Percentiles rank a stretch among this genome's conserved stretches.
Conservation (phyloP, 2,329 filamentous ascomycete genomes). For the Pestalotiopsis sp. region DNA sequence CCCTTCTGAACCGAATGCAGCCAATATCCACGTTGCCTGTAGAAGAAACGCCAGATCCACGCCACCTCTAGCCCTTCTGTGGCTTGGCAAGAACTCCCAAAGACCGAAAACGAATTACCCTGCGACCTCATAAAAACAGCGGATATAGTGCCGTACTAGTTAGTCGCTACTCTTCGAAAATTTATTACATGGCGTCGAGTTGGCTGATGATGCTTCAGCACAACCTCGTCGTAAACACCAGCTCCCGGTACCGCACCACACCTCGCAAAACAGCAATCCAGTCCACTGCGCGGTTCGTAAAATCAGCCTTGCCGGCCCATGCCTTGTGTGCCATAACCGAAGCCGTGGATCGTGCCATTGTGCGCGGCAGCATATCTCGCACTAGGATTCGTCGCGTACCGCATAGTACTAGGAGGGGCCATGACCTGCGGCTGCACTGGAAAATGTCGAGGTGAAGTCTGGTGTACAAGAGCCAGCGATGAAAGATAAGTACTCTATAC, state of each 20-base stretch:
- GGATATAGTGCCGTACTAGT: neutral
- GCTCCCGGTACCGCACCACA: too few species aligned
- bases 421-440: neutral
- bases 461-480: neutral
- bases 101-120: neutral
- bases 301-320: too few species aligned
- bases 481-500: slow-evolving; percentile 5
- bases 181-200: neutral
- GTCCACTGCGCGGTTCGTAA: too few species aligned
- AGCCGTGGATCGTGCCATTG: neutral
- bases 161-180: neutral
- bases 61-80: neutral
- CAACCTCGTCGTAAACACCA: too few species aligned
- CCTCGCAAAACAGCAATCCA: too few species aligned
- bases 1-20: neutral
- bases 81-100: neutral
- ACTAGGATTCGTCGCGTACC: neutral
- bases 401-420: neutral
- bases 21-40: neutral
- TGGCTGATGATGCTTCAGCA: neutral
- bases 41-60: slow-evolving; percentile 3
- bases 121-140: neutral
- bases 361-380: neutral
- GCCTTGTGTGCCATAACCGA: neutral
- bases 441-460: neutral